Base-by-base conservation (phyloP, 2,329 filamentous ascomycete species). In the Exophiala oligosperma region DNA sequence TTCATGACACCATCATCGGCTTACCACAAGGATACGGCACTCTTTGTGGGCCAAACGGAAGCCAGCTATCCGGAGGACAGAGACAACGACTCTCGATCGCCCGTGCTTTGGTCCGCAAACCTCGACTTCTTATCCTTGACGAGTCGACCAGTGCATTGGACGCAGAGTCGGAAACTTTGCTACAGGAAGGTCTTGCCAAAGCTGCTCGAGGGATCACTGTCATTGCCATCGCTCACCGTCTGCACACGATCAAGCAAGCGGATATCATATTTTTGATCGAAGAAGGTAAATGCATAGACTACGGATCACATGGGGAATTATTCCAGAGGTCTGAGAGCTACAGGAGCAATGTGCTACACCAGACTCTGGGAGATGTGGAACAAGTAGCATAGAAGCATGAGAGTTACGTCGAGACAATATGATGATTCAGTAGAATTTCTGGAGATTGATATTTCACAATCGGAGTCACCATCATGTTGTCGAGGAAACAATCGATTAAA, bases 191-290 rank as follows among this genome's bases (percentile, higher is more conserved):
- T 9, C 80, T 96, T 1, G 89, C 94, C 64, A 85, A 59, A 81
- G 95, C 1, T 83, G 95, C 90, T 1, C 80, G 85, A 61, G 90
- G 90, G 9, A 83, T 91, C 46, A 96, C 91, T 0, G 95, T 91
- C 2, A 92, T 96, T 64, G 87, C 89, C 7, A 96, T 96, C 70
- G 92, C 91, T 29, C 91, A 96, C 75, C 85, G 90, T 66, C 81
- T 96, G 6, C 92, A 90, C 0, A 96, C 91, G 6, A 92, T 96
- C 75, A 89, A 84, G 73, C 86, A 91, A 64, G 91, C 91, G 0
- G 88, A 96, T 71, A 94, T 93, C 67, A 96, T 96, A 65, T 87
- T 96, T 3, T 91, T 96, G 58, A 92, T 96, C 89, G 80, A 83
- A 1, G 75, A 84, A 57, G 92, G 92, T 4, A 76, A 80, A n/a